Base-by-base conservation (phyloP, 78 protist species). In the Emiliania huxleyi region DNA sequence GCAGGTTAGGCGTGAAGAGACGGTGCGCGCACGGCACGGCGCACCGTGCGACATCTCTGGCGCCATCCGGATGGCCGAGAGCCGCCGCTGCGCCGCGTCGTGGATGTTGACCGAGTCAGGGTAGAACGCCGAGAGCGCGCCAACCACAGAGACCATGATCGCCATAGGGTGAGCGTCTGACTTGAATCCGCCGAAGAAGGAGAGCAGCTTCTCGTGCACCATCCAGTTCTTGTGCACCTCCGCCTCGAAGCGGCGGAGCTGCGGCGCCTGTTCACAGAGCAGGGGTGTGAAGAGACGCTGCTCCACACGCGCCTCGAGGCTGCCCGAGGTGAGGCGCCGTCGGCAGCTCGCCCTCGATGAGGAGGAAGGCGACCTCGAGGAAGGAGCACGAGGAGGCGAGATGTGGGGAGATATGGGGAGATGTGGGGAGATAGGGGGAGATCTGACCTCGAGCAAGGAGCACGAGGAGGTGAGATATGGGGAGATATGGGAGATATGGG, bases 121-220 rank as follows among this genome's bases (percentile, higher is more conserved):
- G 42, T 35, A 73, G 18, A 73, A 73, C 33, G 83, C 83, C 19
- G 83, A 73, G 83, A 73, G 83, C 1, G 83, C 37, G 2, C 83
- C 83, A 5, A 73, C 83, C 43, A 73, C 83, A 12, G 40, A 18
- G 33, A 73, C 83, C 83, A 73, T 73, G 83, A 96, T 96, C 43
- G 95, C 95, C 97, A 96, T 96, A 35, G 97, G 97, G 90, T 96
- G 97, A 18, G 97, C 96, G 94, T 96, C 96, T 75, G 92, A 90
- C 37, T 96, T 56, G 88, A 96, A 96, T 25, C 91, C 62, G 40
- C 81, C 49, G 91, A 96, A 69, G 77, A 94, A 75, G 19, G 85
- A 37, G 84, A 92, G 42, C 69, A 94, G 77, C 94, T 94, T 91
- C 91, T 94, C 96, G 71, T 94, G 97, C 69, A 96, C 77, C 45